phyloP scores from a whole-genome alignment of 169 alveolate genomes.

The Plasmodium malariae region DNA sequence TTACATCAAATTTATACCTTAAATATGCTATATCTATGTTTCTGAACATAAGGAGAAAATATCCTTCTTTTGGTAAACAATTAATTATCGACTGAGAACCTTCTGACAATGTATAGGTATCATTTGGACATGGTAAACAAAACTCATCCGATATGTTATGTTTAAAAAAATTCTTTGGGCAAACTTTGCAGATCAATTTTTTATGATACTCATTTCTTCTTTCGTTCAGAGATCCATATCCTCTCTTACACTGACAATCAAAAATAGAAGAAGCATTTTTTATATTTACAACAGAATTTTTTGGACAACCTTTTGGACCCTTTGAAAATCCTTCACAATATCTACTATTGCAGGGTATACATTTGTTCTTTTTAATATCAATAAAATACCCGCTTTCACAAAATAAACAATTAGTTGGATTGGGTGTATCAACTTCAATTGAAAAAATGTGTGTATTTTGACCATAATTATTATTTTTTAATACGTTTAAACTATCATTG shows the following conservation, averaged over 20 bases:
- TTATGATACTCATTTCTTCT: constrained; percentile 57
- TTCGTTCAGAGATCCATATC: constrained; percentile 69
- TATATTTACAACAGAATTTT: constrained; percentile 64
- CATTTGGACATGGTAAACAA: constrained; percentile 82
- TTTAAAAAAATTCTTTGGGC: constrained; percentile 74
- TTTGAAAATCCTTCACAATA: constrained; percentile 82
- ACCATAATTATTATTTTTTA: not conserved
- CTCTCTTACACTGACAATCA: constrained; percentile 70
- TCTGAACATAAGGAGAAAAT: constrained; percentile 69
- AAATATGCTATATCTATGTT: constrained; percentile 37
- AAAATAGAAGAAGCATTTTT: constrained; percentile 41
- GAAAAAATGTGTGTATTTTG: constrained; percentile 59
- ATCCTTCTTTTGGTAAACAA: constrained; percentile 84
- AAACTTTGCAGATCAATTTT: constrained; percentile 24
- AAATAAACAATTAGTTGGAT: constrained; percentile 75
- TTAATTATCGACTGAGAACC: constrained; percentile 79
- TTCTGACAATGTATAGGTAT: constrained; percentile 77
- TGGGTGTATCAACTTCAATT: constrained; percentile 66
- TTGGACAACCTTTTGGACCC: constrained; percentile 80
- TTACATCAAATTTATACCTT: constrained; percentile 53
- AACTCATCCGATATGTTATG: constrained; percentile 77
- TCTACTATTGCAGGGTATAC: constrained; percentile 78
- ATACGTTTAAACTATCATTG: not conserved
- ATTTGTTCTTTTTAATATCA: constrained; percentile 67
- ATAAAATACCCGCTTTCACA: constrained; percentile 81